Base-by-base conservation (phyloP, 2,329 filamentous ascomycete species). In the Fonsecaea monophora region DNA sequence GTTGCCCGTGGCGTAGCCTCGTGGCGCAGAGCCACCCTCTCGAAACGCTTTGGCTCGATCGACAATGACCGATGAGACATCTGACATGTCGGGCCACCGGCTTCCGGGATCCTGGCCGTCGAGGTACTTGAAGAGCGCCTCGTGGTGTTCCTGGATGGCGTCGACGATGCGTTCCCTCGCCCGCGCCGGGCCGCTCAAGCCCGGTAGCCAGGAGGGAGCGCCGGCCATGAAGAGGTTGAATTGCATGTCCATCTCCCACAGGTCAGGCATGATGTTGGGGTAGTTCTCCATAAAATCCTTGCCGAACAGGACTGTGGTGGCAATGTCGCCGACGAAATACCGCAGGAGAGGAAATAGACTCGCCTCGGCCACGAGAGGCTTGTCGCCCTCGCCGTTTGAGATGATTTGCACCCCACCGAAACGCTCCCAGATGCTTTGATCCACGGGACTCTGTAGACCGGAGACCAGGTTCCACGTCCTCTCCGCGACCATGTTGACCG, bases 351-450 rank as follows among this genome's bases (percentile, higher is more conserved):
- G 76, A 69, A 82, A 81, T 1, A 88, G 75, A 66, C 81, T 80
- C 12, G 82, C 79, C 70, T 89, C 86, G 13, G 83, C 85, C 61
- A 84, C 79, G 34, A 78, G 76, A 2, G 35, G n/a, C 8, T 48
- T 42, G 38, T 58, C 64, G 15, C 74, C 67, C 38, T 73, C 72
- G 21, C 61, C 48, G 1, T 77, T 70, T 15, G 83, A 82, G 3
- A 79, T 74, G 9, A 81, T 75, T 2, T 77, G 76, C 1, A 84
- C 78, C 9, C 80, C 76, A 18, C 79, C 82, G n/a, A 75, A 77
- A 38, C 86, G 82, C 73, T 90, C 88, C 88, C 88, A 90, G 1
- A 80, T 79, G 71, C 82, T 82, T 67, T 89, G 86, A 72, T 90
- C 88, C 30, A 90, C 85, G 2, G 83, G 78, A 18, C 86, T 88